These are phyloP conservation scores for Amesomyces nigricolor DNA, from an alignment of 2,329 filamentous ascomycete genomes.

Conservation along the genomic window DNA sequence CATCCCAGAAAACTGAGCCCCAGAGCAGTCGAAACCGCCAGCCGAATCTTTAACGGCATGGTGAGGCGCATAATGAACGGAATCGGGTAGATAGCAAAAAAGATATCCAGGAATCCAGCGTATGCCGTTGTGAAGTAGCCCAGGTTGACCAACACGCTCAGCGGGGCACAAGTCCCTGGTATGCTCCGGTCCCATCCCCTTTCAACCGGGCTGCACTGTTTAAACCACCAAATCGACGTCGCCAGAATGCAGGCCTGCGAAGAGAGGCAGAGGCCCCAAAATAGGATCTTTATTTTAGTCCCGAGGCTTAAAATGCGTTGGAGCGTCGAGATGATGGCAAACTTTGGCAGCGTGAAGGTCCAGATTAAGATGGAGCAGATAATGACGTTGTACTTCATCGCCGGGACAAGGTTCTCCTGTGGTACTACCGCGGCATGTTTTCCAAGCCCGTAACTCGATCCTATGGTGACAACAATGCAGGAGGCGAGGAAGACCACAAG, in stretches of 20 bases:
- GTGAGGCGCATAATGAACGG: constrained; percentile 17
- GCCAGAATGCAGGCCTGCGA: constrained; percentile 31
- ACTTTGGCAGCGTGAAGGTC: constrained; percentile 33
- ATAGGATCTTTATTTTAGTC: constrained; percentile 27
- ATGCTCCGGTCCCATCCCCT: constrained; percentile 1
- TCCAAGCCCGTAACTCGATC: constrained; percentile 28
- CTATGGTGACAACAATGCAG: constrained; percentile 30
- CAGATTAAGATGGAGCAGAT: constrained; percentile 31
- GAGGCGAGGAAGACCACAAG: constrained; percentile 28
- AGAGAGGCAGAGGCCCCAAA: constrained; percentile 30
- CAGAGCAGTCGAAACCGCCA: constrained; percentile 2
- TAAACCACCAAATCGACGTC: constrained; percentile 30
- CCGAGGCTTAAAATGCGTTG: constrained; percentile 32
- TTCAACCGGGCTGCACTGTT: constrained; percentile 25
- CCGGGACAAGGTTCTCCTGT: constrained; percentile 16
- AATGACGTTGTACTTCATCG: constrained; percentile 31
- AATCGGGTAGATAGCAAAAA: constrained; percentile 13
- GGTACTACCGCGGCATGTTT: constrained; percentile 22
- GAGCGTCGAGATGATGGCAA: constrained; percentile 31
- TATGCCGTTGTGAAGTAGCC: constrained; percentile 16
- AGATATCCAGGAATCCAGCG: constrained; percentile 13
- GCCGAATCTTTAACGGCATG: constrained; percentile 12
- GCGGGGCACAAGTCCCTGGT: background rate
- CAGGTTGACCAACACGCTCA: constrained; percentile 9
- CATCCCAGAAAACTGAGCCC: constrained; percentile 9